These are phyloP conservation scores for Fusarium camptoceras DNA, from an alignment of 2,329 filamentous ascomycete species.

Conservation along the genomic window DNA sequence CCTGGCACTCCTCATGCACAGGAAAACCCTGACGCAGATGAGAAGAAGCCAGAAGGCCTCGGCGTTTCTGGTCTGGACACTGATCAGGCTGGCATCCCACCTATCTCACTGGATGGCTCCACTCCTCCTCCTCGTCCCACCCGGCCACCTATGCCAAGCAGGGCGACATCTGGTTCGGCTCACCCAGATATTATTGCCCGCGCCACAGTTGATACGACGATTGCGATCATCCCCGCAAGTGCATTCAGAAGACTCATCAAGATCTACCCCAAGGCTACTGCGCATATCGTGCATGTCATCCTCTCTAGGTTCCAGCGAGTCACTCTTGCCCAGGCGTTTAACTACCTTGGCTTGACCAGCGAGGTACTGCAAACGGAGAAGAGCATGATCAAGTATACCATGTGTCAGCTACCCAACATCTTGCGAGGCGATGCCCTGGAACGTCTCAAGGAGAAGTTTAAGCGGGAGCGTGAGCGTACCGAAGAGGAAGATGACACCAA, in stretches of 20 bases:
- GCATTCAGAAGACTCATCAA: constrained; percentile 93
- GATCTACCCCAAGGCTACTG: constrained; percentile 94
- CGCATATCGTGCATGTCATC: constrained; percentile 98
- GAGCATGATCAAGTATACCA: constrained; percentile 92
- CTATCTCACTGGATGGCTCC: constrained; percentile 74
- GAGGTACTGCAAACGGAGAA: constrained; percentile 94
- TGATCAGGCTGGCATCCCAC: constrained; percentile 71
- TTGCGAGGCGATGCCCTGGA: constrained; percentile 85
- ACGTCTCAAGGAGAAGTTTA: constrained; percentile 93
- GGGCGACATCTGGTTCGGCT: constrained; percentile 75
- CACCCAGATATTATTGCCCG: constrained; percentile 98
- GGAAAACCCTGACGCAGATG: constrained; percentile 30
- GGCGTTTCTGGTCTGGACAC: constrained; percentile 24
- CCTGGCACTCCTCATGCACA: constrained; percentile 56
- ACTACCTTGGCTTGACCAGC: constrained; percentile 89
- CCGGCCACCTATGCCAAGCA: constrained; percentile 57
- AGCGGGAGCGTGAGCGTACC: constrained; percentile 82
- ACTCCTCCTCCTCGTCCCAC: constrained; percentile 42
- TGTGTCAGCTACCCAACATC: constrained; percentile 90
- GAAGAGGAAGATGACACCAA: constrained; percentile 83
- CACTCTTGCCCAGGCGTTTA: constrained; percentile 92
- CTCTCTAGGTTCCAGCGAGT: constrained; percentile 93
- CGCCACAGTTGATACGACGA: constrained; percentile 95
- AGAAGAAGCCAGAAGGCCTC: constrained; percentile 32
- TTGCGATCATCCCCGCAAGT: constrained; percentile 96